phyloP scores from a whole-genome alignment of 345 rosid species.

The Eucalyptus marginata region DNA sequence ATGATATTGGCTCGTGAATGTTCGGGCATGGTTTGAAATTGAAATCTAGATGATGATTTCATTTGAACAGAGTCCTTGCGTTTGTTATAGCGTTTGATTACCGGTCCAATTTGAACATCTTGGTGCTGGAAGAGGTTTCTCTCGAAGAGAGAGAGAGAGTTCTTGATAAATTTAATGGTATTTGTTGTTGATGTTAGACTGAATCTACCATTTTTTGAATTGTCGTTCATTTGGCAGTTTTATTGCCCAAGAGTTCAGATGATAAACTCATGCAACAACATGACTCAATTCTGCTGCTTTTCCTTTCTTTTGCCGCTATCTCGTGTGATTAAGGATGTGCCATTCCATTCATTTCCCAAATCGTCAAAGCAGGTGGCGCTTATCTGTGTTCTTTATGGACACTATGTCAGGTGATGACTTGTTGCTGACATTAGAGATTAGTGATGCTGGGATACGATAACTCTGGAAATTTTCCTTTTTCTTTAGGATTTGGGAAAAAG shows the following conservation, averaged over 20 bases:
- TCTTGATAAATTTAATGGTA: too few species aligned
- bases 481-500: neutral
- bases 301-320: too few species aligned
- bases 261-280: neutral
- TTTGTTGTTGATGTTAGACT: neutral
- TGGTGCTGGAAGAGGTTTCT: neutral
- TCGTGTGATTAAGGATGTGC: too few species aligned
- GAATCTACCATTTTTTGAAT: neutral
- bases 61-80: neutral
- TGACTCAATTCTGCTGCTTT: neutral
- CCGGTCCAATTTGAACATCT: neutral
- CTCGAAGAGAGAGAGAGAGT: neutral
- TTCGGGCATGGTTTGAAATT: too few species aligned
- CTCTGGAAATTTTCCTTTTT: neutral
- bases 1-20: neutral
- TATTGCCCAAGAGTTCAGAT: neutral
- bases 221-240: neutral
- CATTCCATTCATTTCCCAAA: too few species aligned
- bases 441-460: neutral
- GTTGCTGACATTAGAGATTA: neutral
- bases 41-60: neutral
- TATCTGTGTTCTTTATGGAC: neutral
- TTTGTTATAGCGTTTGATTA: neutral
- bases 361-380: neutral
- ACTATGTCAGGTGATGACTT: neutral